Base-by-base conservation (phyloP, 2,329 filamentous ascomycete genomes). In the Fusarium kyushuense region DNA sequence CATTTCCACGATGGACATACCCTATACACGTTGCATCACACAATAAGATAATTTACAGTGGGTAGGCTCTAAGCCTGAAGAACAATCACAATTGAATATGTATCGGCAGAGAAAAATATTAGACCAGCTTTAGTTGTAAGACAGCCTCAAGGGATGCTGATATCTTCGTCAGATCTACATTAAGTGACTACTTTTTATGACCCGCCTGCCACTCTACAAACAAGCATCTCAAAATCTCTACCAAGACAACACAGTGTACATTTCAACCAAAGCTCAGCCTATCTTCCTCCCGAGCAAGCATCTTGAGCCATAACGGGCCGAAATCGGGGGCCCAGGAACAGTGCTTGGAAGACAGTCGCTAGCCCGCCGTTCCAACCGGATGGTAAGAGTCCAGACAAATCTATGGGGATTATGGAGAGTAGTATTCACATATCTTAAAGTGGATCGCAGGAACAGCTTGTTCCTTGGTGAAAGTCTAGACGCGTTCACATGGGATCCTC, bases 311-410 rank as follows among this genome's bases (percentile, higher is more conserved):
- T 12, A 14, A 25, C 47, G 47, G 47, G 17, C 33, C 47, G 23
- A 16, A 13, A 51, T 29, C 33, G 47, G 47, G 47, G 23, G 23
- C 23, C 47, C 33, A n/a, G 47, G 17, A 40, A 51, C 32, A 4
- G 38, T 10, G 33, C 23, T 4, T 27, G 23, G 21, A 33, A 11
- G n/a, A 29, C 9, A 38, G 47, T 38, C 32, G n/a, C 47, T 38
- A 40, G 16, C n/a, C 8, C 33, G 47, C 47, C 47, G 47, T 33
- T 30, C 27, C n/a, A 27, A 13, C 23, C 17, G n/a, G 47, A 21
- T 51, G 25, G 47, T 51, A n/a, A 51, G 32, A 51, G 47, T 14
- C 47, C 13, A 51, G 47, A 40, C 47, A 40, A 17, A 27, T 51
- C 47, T 21, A 35, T 49, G 47, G 47, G 13, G 23, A 19, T 35